Evolutionary conservation across 2,329 filamentous ascomycete species (phyloP), one percentile per base, ranked within the genome.

Genomic region (Westerdykella sp.): DNA sequence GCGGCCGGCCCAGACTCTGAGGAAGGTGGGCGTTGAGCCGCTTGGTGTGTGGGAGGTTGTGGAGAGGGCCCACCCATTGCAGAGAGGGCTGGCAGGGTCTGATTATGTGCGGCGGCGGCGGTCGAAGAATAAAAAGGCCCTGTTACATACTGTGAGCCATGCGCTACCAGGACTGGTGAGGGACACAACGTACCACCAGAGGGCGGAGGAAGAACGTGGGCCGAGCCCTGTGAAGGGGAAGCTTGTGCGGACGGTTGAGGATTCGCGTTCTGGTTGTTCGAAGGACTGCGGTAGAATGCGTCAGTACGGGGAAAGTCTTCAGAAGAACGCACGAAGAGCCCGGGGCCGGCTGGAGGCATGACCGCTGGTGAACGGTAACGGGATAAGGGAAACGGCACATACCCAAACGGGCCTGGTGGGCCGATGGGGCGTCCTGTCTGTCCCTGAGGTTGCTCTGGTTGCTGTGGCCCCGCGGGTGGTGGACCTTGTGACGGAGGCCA

Each of bases 381-480:
- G 22, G 32, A 46, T 35, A 32, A 40, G 39, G 21, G 41, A 40
- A 41, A 40, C 35, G 47, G 15, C 36, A 60, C 64, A 34, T 48
- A 69, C 66, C 62, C 63, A 50, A 63, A 69, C 22, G 59, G 45
- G 39, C n/a, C n/a, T n/a, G n/a, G n/a, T n/a, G n/a, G n/a, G n/a
- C 62, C 63, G 34, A 67, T 49, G 18, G 64, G 25, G 7, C 25
- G 25, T 28, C 25, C 25, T 28, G 25, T 10, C 45, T 66, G 65
- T 25, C 53, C 55, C 48, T 62, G 63, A 31, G 39, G 50, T 46
- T 65, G 60, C 21, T 68, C 63, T 44, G 60, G 54, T 57, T 65
- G 63, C 42, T 67, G 69, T 39, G 73, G 69, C 5, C 72, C 69
- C 44, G 76, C 75, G 25, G 76, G 69, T 43, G 60, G 59, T 37